Evolutionary conservation across 345 rosid species (phyloP).

Genomic region (Odontarrhena argentea): DNA sequence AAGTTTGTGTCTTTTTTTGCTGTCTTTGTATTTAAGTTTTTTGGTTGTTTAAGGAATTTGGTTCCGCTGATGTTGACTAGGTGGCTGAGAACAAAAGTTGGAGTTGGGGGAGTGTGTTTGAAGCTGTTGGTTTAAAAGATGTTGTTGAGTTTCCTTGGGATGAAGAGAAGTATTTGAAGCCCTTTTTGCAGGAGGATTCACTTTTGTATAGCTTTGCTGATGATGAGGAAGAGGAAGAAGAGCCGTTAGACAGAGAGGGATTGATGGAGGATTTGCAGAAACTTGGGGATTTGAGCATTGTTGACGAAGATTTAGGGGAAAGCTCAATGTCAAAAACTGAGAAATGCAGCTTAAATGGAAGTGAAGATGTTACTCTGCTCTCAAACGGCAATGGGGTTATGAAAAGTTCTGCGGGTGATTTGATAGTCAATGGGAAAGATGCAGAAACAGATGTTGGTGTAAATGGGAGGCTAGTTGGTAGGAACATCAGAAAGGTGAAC

Average conservation of each 20-base stretch:
- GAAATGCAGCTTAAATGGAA: conserved; percentile 36
- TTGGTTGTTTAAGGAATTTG: not conserved
- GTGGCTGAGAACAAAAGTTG: conserved; percentile 77
- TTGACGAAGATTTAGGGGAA: conserved; percentile 42
- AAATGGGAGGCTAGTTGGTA: conserved; percentile 44
- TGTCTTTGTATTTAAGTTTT: not conserved
- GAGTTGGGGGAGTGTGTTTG: conserved; percentile 56
- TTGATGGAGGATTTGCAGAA: conserved; percentile 51
- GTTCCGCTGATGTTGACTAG: conserved; percentile 41
- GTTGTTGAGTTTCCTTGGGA: conserved; percentile 49
- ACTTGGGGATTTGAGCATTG: conserved; percentile 48
- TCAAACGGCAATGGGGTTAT: conserved; percentile 40
- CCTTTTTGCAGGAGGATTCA: conserved; percentile 75
- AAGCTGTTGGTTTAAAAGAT: conserved; percentile 46
- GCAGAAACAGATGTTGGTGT: conserved; percentile 28
- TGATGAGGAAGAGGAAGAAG: conserved; percentile 74
- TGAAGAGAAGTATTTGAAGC: conserved; percentile 70
- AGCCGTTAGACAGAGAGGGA: conserved; percentile 54
- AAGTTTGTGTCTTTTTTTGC: not conserved
- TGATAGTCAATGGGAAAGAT: conserved; percentile 37
- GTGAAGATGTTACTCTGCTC: conserved; percentile 36
- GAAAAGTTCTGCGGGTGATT: conserved; percentile 39
- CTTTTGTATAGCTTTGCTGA: conserved; percentile 77
- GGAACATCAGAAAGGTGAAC: conserved; percentile 61
- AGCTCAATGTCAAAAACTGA: conserved; percentile 30